Evolutionary conservation across 495 filamentous ascomycete species (phyloP).

Genomic region (Friedmanniomyces endolithicus): DNA sequence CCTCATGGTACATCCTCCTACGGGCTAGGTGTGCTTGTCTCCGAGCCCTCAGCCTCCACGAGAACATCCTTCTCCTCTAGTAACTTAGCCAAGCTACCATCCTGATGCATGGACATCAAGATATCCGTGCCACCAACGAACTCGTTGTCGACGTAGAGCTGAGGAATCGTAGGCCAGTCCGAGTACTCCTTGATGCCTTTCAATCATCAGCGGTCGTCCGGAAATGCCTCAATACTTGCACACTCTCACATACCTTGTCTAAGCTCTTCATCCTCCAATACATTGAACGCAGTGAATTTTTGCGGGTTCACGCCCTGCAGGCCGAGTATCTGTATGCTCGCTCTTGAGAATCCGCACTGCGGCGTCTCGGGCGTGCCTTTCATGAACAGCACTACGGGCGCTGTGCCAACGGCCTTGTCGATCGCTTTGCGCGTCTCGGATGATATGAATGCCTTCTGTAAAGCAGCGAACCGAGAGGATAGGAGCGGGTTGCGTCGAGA

Average conservation of each 20-base stretch:
- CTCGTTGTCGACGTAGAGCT: slow-evolving; percentile 88
- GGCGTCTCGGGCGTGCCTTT: slow-evolving; percentile 94
- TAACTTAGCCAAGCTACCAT: slow-evolving; percentile 80
- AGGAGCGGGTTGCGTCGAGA: slow-evolving; percentile 18
- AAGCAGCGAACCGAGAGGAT: slow-evolving; percentile 24
- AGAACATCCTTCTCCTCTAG: slow-evolving; percentile 83
- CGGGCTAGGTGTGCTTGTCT: slow-evolving; percentile 5
- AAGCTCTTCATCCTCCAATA: slow-evolving; percentile 79
- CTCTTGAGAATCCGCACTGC: slow-evolving; percentile 96
- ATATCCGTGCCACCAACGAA: slow-evolving; percentile 98
- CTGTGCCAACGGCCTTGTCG: slow-evolving; percentile 69
- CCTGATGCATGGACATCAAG: slow-evolving; percentile 92
- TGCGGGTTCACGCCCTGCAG: slow-evolving; percentile 90
- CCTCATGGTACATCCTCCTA: not conserved
- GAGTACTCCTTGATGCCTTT: slow-evolving; percentile 98
- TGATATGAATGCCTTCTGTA: slow-evolving; percentile 55
- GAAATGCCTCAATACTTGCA: not conserved
- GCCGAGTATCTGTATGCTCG: slow-evolving; percentile 86
- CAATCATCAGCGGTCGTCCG: slow-evolving; percentile 17
- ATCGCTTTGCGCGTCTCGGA: slow-evolving; percentile 65
- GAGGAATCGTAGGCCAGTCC: slow-evolving; percentile 97
- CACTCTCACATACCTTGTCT: slow-evolving; percentile 53
- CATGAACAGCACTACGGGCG: slow-evolving; percentile 96
- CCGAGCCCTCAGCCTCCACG: slow-evolving; percentile 27
- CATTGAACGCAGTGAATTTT: slow-evolving; percentile 95